Conservation (phyloP, 2,329 filamentous ascomycete species). For the Exutisphaerella laricina region DNA sequence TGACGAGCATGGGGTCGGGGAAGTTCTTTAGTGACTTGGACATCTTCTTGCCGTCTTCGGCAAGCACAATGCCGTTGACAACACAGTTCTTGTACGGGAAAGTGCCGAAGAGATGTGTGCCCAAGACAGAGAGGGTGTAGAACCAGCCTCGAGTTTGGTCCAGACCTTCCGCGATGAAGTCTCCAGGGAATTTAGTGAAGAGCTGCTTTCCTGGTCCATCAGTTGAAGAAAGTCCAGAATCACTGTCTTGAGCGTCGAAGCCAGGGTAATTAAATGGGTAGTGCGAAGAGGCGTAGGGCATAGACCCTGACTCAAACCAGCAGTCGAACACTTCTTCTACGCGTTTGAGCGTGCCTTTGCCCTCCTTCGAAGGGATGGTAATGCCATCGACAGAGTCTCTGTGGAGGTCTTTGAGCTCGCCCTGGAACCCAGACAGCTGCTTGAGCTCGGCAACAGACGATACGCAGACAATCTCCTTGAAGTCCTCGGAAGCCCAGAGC, state of each 20-base stretch:
- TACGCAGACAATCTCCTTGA: constrained; percentile 78
- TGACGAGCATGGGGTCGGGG: constrained; percentile 76
- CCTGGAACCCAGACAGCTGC: constrained; percentile 77
- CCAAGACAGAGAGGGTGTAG: constrained; percentile 84
- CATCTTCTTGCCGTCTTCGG: constrained; percentile 98
- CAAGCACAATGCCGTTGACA: constrained; percentile 91
- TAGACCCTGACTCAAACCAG: constrained; percentile 94
- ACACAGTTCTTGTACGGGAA: constrained; percentile 92
- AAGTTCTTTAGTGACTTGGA: constrained; percentile 96
- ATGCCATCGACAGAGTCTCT: constrained; percentile 91
- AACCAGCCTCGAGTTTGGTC: constrained; percentile 98
- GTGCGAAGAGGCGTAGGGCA: constrained; percentile 88
- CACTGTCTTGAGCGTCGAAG: constrained; percentile 27
- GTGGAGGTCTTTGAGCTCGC: constrained; percentile 79
- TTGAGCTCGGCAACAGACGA: constrained; percentile 81
- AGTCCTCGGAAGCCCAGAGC: constrained; percentile 84
- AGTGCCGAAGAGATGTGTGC: constrained; percentile 77
- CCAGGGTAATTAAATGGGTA: constrained; percentile 89
- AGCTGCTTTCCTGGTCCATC: constrained; percentile 50
- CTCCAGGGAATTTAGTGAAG: constrained; percentile 74
- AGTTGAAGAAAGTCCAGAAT: constrained; percentile 25
- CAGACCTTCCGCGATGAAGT: constrained; percentile 89
- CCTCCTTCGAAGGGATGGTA: constrained; percentile 84
- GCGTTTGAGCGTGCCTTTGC: constrained; percentile 74
- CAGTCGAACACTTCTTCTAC: constrained; percentile 91